A percentile compares a stretch with the other conserved stretches of the same genome.
phyloP scores from a whole-genome alignment of 2,329 filamentous ascomycete genomes.

The Talaromyces pinophilus region DNA sequence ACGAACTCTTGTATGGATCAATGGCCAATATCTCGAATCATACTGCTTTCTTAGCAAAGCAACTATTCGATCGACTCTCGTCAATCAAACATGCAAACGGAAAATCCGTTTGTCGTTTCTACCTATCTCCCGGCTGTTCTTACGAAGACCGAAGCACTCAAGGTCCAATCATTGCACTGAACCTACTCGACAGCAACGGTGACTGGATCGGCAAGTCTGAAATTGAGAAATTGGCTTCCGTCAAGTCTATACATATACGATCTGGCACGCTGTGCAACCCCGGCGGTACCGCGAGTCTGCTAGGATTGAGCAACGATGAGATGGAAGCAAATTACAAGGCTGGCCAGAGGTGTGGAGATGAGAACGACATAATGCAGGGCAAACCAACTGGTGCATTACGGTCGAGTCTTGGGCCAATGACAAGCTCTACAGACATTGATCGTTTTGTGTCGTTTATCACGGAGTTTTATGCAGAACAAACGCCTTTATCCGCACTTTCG shows the following conservation, averaged over 20 bases:
- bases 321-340: slow-evolving; percentile 81
- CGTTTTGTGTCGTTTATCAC: slow-evolving; percentile 69
- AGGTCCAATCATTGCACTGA: slow-evolving; percentile 83
- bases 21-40: slow-evolving; percentile 72
- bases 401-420: slow-evolving; percentile 88
- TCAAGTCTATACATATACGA: slow-evolving; percentile 79
- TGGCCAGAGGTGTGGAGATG: slow-evolving; percentile 80
- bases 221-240: slow-evolving; percentile 78
- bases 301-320: slow-evolving; percentile 77
- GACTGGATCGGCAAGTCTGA: slow-evolving; percentile 79
- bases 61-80: slow-evolving; percentile 60
- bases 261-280: slow-evolving; percentile 92
- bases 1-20: slow-evolving; percentile 68
- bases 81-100: slow-evolving; percentile 70
- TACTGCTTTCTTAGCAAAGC: slow-evolving; percentile 63
- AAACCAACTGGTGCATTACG: slow-evolving; percentile 87
- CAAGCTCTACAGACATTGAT: slow-evolving; percentile 71
- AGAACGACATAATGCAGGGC: slow-evolving; percentile 77
- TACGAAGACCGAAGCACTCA: slow-evolving; percentile 52
- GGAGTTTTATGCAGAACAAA: slow-evolving; percentile 63
- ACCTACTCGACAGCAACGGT: slow-evolving; percentile 68
- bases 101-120: slow-evolving; percentile 65
- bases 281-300: slow-evolving; percentile 72
- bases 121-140: slow-evolving; percentile 48
- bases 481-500: slow-evolving; percentile 26